Base-by-base conservation (phyloP, 2,329 filamentous ascomycete genomes). In the Fusarium vanettenii region DNA sequence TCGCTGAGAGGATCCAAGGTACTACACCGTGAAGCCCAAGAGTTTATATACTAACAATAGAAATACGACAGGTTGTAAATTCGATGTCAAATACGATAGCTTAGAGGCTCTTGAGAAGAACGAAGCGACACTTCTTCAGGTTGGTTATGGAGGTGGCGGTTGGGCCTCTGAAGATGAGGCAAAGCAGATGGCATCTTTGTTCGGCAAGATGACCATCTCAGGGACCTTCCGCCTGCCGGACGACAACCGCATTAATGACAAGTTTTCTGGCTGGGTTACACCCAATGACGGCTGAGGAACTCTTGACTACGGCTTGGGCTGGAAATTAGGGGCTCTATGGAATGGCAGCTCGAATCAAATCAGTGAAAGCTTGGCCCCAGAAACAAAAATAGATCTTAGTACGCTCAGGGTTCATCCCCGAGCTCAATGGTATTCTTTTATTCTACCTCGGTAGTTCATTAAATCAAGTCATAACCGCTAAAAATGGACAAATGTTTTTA, bases 401-500 rank as follows among this genome's bases (percentile, higher is more conserved):
- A 48, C 22, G 8, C 22, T 48, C 22, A 20, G 14, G 8, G 25
- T 18, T 48, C 8, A 1, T 48, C 22, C 1, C 43, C 9, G 7
- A 14, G n/a, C 22, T 11, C 13, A 41, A 20, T 55, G 20, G 64
- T 57, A 41, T 64, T 56, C 52, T 31, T 63, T 66, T 60, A 55
- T 55, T 29, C 48, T 66, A 18, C 41, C 18, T 72, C n/a, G 50
- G 50, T 55, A 60, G 67, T 60, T 60, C 57, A 73, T 69, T 73
- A 69, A 67, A 35, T 25, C 50, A 55, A 35, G n/a, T 48, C 29
- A 60, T 64, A 33, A 31, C 56, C 71, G 71, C 71, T 74, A 67
- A 73, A 55, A 52, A 55, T 31, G 27, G 11, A 41, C 8, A 35
- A 67, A 33, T 29, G 6, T 48, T 52, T 62, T 79, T 89, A 96